Conservation (phyloP, 495 filamentous ascomycete genomes). For the Articulospora tetracladia region DNA sequence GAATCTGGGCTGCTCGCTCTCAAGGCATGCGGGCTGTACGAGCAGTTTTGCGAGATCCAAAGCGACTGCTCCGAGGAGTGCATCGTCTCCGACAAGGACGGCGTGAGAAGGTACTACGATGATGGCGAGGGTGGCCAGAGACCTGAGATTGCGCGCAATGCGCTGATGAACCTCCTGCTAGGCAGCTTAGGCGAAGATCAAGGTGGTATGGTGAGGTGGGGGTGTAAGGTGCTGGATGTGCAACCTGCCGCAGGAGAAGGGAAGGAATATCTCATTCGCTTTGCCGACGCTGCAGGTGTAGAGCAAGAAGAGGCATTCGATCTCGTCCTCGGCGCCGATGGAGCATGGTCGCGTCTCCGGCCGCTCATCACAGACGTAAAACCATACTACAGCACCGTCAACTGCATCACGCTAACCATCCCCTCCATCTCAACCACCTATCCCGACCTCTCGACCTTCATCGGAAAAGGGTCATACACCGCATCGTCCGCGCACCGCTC, state of each 20-base stretch:
- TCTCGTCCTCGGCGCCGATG: slow-evolving; percentile 43
- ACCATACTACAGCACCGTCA: slow-evolving; percentile 35
- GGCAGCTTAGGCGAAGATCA: slow-evolving; percentile 34
- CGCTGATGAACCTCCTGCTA: slow-evolving; percentile 35
- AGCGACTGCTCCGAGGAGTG: slow-evolving; percentile 46
- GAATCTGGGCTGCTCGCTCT: slow-evolving; percentile 47
- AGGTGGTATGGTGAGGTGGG: slow-evolving; percentile 42
- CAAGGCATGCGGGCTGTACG: slow-evolving; percentile 43
- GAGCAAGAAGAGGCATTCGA: slow-evolving; percentile 29
- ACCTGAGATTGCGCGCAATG: slow-evolving; percentile 40
- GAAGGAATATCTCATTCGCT: neutral
- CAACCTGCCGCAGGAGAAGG: neutral
- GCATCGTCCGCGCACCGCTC: slow-evolving; percentile 33
- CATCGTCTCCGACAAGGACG: slow-evolving; percentile 34
- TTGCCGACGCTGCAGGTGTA: neutral
- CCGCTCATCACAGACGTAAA: slow-evolving; percentile 24
- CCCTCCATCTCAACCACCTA: slow-evolving; percentile 32
- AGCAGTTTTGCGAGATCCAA: slow-evolving; percentile 38
- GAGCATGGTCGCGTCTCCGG: slow-evolving; percentile 40
- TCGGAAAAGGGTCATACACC: slow-evolving; percentile 45
- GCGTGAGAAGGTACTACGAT: slow-evolving; percentile 19
- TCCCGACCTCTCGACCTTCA: slow-evolving; percentile 34
- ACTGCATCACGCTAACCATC: slow-evolving; percentile 34
- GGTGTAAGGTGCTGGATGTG: slow-evolving; percentile 32
- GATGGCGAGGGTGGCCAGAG: slow-evolving; percentile 17